Conservation (phyloP, 352 stramenopile species). For the Phytophthora pseudosyringae region DNA sequence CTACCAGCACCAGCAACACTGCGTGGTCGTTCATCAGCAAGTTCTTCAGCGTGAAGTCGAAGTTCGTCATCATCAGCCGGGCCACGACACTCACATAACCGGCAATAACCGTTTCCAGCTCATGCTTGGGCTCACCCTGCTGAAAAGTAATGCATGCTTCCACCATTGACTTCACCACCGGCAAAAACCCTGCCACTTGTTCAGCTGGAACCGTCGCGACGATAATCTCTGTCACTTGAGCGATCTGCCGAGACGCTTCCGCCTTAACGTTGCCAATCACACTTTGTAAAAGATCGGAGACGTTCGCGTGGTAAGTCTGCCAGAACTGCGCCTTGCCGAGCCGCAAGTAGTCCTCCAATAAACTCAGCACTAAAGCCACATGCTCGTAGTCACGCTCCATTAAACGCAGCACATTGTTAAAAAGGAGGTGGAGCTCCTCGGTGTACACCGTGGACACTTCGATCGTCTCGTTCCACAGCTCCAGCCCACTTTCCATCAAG, state of each 20-base stretch:
- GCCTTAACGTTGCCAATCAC: conserved; percentile 76
- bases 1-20: conserved; percentile 50
- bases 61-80: conserved; percentile 53
- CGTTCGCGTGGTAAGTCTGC: conserved; percentile 59
- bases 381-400: conserved; percentile 87
- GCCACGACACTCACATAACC: conserved; percentile 69
- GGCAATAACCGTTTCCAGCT: conserved; percentile 68
- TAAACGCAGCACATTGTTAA: conserved; percentile 64
- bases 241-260: conserved; percentile 69
- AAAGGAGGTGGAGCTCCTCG: conserved; percentile 71
- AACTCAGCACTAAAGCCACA: conserved; percentile 55
- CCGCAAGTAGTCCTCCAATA: conserved; percentile 73
- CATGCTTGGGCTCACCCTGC: conserved; percentile 41
- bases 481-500: conserved; percentile 83
- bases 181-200: conserved; percentile 41
- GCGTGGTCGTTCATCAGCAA: conserved; percentile 48
- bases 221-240: conserved; percentile 51
- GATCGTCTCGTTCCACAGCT: conserved; percentile 72
- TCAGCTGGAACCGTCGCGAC: conserved; percentile 44
- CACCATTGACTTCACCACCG: conserved; percentile 53
- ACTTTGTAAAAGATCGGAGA: conserved; percentile 48
- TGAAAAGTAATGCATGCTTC: conserved; percentile 54
- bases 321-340: conserved; percentile 70
- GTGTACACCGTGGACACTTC: conserved; percentile 61
- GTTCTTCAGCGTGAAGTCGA: conserved; percentile 52